Conservation (phyloP, 2,329 filamentous ascomycete genomes). For the Exserohilum turcica region DNA sequence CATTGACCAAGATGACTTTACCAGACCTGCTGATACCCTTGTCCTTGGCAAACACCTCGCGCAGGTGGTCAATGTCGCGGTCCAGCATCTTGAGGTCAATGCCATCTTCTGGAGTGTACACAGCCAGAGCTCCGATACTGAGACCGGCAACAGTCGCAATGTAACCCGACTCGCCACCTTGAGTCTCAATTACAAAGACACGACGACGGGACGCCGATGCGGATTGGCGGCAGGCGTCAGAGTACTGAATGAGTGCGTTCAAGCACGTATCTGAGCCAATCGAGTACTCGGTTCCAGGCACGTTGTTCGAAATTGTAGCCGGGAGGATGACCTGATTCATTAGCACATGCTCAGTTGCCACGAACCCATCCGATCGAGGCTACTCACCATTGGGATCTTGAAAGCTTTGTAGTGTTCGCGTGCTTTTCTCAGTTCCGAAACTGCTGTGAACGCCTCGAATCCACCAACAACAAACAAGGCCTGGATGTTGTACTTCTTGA, state of each 20-base stretch:
- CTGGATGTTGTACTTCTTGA: conserved; percentile 86
- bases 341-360: conserved; percentile 4
- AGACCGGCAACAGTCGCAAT: conserved; percentile 89
- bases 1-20: conserved; percentile 94
- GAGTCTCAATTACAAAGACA: conserved; percentile 97
- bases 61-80: conserved; percentile 85
- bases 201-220: conserved; percentile 90
- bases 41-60: conserved; percentile 82
- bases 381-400: conserved; percentile 77
- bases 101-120: conserved; percentile 97
- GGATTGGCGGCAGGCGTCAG: conserved; percentile 96
- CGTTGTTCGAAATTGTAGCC: conserved; percentile 98
- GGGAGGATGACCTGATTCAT: conserved; percentile 74
- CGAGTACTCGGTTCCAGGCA: conserved; percentile 96
- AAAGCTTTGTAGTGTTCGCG: conserved; percentile 79
- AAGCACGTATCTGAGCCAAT: conserved; percentile 95
- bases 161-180: conserved; percentile 93
- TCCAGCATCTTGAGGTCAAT: conserved; percentile 93
- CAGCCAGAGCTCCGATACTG: conserved; percentile 86
- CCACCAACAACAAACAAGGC: conserved; percentile 91
- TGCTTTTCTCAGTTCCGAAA: conserved; percentile 84
- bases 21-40: conserved; percentile 87
- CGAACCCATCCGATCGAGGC: not conserved
- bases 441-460: conserved; percentile 93
- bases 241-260: conserved; percentile 93